Conservation (phyloP, 139 green algal genomes). For the Coccomyxa sp. region DNA sequence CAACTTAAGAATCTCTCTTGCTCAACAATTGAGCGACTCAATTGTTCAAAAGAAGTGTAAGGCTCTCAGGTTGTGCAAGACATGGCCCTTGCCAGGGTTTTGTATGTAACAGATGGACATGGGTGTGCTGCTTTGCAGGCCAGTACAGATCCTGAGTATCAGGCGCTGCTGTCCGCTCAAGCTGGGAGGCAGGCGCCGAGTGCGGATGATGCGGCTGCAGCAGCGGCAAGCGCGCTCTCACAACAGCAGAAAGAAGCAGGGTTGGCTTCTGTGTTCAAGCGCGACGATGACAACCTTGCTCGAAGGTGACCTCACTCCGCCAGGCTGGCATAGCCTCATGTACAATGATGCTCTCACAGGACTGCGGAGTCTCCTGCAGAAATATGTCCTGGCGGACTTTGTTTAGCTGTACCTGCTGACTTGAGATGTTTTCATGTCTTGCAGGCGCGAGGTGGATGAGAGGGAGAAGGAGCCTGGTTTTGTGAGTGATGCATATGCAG, state of each 20-base stretch:
- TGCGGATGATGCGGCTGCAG: neutral
- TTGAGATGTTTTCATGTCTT: neutral
- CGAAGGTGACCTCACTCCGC: neutral
- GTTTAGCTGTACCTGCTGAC: neutral
- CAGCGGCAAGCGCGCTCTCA: constrained; percentile 10
- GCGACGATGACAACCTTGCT: constrained; percentile 14
- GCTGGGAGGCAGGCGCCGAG: neutral
- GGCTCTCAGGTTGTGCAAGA: neutral
- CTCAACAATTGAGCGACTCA: too few species aligned
- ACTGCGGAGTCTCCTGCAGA: neutral
- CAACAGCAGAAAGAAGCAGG: constrained; percentile 23
- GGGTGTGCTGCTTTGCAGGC: constrained; percentile 2
- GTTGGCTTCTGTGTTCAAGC: constrained; percentile 25
- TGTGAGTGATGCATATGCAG: constrained; percentile 46
- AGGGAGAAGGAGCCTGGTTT: constrained; percentile 44
- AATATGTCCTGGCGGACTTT: neutral
- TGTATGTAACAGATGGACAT: neutral
- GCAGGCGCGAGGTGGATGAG: constrained; percentile 23
- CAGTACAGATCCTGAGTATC: constrained; percentile 19
- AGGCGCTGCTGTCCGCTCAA: constrained; percentile 15
- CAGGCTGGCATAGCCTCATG: neutral
- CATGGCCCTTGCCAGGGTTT: neutral
- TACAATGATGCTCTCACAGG: neutral
- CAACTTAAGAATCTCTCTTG: too few species aligned
- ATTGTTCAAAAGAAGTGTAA: neutral